A percentile compares a stretch with the other conserved stretches of the same genome.
phyloP scores from a whole-genome alignment of 768 basidiomycete species.

The Gloeophyllum trabeum region DNA sequence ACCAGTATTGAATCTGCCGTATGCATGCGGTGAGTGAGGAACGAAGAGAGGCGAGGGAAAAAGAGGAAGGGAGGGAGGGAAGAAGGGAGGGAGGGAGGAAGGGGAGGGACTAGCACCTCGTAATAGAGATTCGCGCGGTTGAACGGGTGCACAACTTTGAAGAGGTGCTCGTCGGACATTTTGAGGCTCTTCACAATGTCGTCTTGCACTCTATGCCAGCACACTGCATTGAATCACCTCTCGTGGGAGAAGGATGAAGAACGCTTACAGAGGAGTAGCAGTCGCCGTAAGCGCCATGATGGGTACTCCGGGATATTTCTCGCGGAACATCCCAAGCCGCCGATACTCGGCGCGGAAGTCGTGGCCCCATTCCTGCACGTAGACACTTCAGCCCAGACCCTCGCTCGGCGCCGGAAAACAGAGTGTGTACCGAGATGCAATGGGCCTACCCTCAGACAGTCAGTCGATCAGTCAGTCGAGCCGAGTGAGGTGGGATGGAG shows the following conservation, averaged over 20 bases:
- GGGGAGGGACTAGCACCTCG: slow-evolving; percentile 35
- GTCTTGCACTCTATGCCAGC: slow-evolving; percentile 63
- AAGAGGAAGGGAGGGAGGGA: too few species aligned
- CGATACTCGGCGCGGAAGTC: slow-evolving; percentile 72
- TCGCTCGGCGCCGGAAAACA: background rate
- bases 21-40: too few species aligned
- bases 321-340: slow-evolving; percentile 57
- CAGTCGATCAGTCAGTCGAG: slow-evolving; percentile 1
- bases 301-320: slow-evolving; percentile 55
- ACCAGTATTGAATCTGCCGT: slow-evolving; percentile 60
- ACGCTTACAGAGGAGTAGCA: slow-evolving; percentile 53
- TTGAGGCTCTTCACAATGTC: slow-evolving; percentile 63
- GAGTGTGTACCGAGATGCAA: slow-evolving; percentile 54
- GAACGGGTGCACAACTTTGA: slow-evolving; percentile 65
- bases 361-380: slow-evolving; percentile 82
- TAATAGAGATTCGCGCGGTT: slow-evolving; percentile 76
- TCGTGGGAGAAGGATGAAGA: background rate
- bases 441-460: slow-evolving; percentile 42
- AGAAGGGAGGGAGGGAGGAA: background rate
- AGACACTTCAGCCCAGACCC: too few species aligned
- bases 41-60: too few species aligned
- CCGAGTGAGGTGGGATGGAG: background rate
- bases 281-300: slow-evolving; percentile 87
- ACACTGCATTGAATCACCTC: background rate
- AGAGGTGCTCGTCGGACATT: slow-evolving; percentile 44